Evolutionary conservation across 768 basidiomycete species (phyloP), one percentile per base, ranked within the genome.

Genomic region (Lactifluus pinguis): DNA sequence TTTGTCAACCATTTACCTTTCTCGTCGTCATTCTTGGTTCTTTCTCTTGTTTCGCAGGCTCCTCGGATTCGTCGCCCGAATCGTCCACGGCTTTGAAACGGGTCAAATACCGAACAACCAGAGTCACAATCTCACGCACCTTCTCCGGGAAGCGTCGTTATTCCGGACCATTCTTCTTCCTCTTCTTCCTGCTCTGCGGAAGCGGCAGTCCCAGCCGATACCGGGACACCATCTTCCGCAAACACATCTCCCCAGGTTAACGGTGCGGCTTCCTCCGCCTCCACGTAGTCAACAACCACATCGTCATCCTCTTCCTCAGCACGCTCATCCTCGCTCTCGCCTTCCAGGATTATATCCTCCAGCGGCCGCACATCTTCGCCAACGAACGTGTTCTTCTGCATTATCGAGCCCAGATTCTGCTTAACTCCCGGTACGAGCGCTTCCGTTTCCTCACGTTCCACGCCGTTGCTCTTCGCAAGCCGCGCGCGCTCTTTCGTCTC

Each of bases 191-290:
- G 70, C 4, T 68, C 72, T 55, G 52, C 72, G 36, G 65, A 60
- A 2, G 62, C 44, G 32, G 67, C 59, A 19, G 56, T 60, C 19
- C 62, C 30, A 0, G 54, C 65, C 21, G 55, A 57, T 14, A 52
- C 55, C 36, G 55, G 60, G 19, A 50, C 59, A 39, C 62, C 56
- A 30, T 66, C 69, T 41, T 85, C 88, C 59, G 80, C 78, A 72
- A 92, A 93, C 32, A 97, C 85, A 69, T 97, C 94, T 63, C 85
- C 83, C 93, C 94, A 95, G 14, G 81, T 82, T 59, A 95, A 70
- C 59, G 83, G 83, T 38, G 79, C 79, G 14, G 69, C 72, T 14
- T 61, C 68, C 10, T 66, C 69, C 6, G 68, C 74, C 10, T 66
- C 73, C 15, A 72, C 77, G 11, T 67, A 76, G 6, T 72, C 78